Base-by-base conservation (phyloP, 1,284 basidiomycete genomes). In the Pyrrhoderma lamaoense region DNA sequence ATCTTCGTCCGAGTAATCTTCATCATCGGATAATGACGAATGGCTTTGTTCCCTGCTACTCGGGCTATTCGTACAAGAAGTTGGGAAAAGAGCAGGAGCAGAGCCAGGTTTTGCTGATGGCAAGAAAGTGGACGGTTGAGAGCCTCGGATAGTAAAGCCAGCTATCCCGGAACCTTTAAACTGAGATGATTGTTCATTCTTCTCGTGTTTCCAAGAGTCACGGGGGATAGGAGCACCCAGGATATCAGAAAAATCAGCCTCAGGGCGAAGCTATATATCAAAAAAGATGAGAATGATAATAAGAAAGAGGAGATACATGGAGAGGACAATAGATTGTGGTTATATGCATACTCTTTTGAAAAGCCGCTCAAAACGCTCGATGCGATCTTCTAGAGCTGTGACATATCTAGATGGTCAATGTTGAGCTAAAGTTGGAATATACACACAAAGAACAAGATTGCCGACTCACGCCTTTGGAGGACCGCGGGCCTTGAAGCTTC, bases 401-500 rank as follows among this genome's bases (percentile, higher is more conserved):
- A 92, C 70, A 66, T 88, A 91, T 42, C 89, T 86, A 56, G 27
- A 45, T 45, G 49, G 11, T 22, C 14, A 42, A 49, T 56, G 50
- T 31, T 46, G 37, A 36, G 23, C n/a, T 48, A 42, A 3, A 25
- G 46, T 42, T 42, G 25, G 54, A 38, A 27, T 53, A 31, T 49
- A 49, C 35, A 44, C 9, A n/a, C 25, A 7, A 43, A 25, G 14
- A 40, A 8, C 38, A 5, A 22, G 21, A 7, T 14, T 18, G 38
- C 21, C 45, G 13, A 31, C 74, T 65, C 45, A 91, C 77, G 86
- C 87, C 67, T 93, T 92, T 0, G 89, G 82, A 11, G 89, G 89
- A 0, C 89, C 89, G 53, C 90, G 75, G 89, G 83, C 60, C 84
- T 86, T 1, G 88, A 90, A 3, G 74, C 74, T 64, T 85, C 83